Conservation (phyloP, 2,329 filamentous ascomycete species). For the Diaporthe humulicola region DNA sequence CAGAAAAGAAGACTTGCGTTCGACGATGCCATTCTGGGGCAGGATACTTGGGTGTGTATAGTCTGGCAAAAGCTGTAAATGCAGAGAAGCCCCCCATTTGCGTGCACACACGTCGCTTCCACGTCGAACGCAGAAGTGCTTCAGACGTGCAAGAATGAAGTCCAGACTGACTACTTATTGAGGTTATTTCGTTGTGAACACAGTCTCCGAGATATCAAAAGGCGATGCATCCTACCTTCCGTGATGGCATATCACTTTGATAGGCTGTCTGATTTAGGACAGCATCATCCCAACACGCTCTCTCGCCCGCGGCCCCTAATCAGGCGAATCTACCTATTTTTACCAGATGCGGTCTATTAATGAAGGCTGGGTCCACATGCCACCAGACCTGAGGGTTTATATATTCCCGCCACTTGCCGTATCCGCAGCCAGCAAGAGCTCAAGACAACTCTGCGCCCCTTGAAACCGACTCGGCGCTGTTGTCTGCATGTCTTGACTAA, state of each 20-base stretch:
- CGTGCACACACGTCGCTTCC: neutral
- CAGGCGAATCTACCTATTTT: neutral
- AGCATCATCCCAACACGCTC: neutral
- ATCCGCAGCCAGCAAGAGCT: neutral
- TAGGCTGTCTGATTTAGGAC: neutral
- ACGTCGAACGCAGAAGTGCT: neutral
- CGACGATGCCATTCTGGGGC: neutral
- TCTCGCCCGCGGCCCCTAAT: neutral
- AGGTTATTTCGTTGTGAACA: neutral
- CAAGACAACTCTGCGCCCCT: conserved; percentile 10
- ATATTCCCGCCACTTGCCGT: conserved; percentile 13
- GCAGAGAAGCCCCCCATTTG: neutral
- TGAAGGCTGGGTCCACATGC: neutral
- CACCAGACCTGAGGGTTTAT: neutral
- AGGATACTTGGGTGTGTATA: neutral
- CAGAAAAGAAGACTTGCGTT: neutral
- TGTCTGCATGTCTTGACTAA: conserved; percentile 28
- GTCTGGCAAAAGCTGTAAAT: neutral
- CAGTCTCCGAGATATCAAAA: neutral
- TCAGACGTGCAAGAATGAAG: neutral
- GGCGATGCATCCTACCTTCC: neutral
- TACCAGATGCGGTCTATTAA: neutral
- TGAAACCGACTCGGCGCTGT: conserved; percentile 22
- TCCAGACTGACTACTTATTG: neutral
- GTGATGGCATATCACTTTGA: neutral